Conservation (phyloP, 2,329 filamentous ascomycete species). For the Talaromyces sp. region DNA sequence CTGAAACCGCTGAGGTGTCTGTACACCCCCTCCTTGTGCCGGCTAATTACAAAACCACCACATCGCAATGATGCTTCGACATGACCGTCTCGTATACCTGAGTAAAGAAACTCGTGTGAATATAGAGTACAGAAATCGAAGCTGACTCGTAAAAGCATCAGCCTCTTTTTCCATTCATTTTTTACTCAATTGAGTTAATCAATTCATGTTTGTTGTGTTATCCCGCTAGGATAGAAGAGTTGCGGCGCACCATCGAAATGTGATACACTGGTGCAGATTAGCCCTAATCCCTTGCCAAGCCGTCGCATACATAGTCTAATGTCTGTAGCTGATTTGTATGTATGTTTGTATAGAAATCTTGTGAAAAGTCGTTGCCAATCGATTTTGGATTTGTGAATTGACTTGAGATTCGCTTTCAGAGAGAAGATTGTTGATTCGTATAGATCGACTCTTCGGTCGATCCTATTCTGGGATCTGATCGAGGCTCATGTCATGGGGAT, state of each 20-base stretch:
- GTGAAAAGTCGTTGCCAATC: not conserved
- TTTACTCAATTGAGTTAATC: not conserved
- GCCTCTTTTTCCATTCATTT: not conserved
- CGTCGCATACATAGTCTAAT: too few relatives aligned
- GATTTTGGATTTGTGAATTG: not conserved
- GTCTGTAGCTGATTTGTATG: not conserved
- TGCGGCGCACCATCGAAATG: not conserved
- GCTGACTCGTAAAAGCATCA: not conserved
- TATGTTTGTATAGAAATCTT: not conserved
- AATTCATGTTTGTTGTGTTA: not conserved
- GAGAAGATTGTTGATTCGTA: not conserved
- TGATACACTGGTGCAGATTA: conserved; percentile 12
- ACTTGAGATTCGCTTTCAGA: not conserved
- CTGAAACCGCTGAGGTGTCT: not conserved
- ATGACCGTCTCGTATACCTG: not conserved
- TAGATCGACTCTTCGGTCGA: not conserved
- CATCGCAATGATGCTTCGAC: not conserved
- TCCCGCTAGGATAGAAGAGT: not conserved
- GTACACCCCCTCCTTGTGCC: too few relatives aligned
- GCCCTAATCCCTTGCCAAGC: not conserved
- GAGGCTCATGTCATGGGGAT: not conserved
- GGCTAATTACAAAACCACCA: not conserved
- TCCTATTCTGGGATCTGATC: not conserved
- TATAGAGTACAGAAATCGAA: not conserved
- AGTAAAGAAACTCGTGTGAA: not conserved